A percentile compares a stretch with the other conserved stretches of the same genome.
These are phyloP conservation scores for Magnolia sinica DNA, from an alignment of 164 flowering plant genomes.

Conservation along the genomic window DNA sequence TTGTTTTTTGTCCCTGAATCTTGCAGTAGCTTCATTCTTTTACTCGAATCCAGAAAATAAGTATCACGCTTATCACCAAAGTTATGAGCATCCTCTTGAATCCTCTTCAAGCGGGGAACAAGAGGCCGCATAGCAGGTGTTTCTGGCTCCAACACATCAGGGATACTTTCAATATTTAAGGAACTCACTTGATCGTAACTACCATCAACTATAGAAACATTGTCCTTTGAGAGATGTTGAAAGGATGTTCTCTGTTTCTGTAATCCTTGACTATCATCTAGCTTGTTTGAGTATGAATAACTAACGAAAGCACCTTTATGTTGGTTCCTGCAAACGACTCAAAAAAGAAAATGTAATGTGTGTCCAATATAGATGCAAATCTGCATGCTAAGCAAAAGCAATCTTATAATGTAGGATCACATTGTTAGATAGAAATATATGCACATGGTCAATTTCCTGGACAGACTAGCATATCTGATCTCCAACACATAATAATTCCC, in stretches of 20 bases:
- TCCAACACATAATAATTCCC: neutral
- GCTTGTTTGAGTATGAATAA: slow-evolving; percentile 13
- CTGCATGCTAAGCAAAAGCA: neutral
- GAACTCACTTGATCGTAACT: slow-evolving; percentile 12
- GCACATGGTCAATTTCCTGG: neutral
- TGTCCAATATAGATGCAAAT: neutral
- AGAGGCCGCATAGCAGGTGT: slow-evolving; percentile 65
- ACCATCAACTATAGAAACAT: slow-evolving; percentile 14
- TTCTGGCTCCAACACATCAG: slow-evolving; percentile 58
- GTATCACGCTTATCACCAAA: slow-evolving; percentile 19
- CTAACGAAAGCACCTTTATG: slow-evolving; percentile 14
- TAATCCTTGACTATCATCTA: slow-evolving; percentile 12
- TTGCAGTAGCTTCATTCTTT: slow-evolving; percentile 48
- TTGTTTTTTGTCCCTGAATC: slow-evolving; percentile 25
- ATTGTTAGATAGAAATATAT: neutral
- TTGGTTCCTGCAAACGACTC: slow-evolving; percentile 34
- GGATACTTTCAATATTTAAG: slow-evolving; percentile 21
- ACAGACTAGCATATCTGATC: too few relatives aligned
- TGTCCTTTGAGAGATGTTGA: slow-evolving; percentile 12
- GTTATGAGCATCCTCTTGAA: slow-evolving; percentile 43
- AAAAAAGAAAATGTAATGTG: neutral
- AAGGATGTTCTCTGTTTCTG: slow-evolving; percentile 18
- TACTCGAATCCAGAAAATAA: slow-evolving; percentile 31
- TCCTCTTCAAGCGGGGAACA: slow-evolving; percentile 69
- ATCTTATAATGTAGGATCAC: neutral